A percentile compares a stretch with the other conserved stretches of the same genome.
Conservation (phyloP, 208 protist genomes). For the Leishmania tropica region DNA sequence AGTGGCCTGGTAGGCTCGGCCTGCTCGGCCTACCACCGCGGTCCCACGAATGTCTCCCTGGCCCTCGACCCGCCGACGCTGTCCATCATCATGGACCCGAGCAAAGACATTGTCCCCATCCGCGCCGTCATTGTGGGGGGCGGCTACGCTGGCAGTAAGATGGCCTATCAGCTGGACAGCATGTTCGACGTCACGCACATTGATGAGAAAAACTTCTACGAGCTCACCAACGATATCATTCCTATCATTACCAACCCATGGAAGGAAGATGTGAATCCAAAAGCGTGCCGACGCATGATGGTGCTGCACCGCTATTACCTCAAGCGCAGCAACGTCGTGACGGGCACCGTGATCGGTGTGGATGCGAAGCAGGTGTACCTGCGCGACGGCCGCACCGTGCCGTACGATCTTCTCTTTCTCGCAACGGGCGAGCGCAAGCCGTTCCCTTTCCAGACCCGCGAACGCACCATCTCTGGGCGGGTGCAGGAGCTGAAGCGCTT, state of each 20-base stretch:
- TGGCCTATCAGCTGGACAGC: constrained; percentile 86
- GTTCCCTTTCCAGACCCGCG: constrained; percentile 71
- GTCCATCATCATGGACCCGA: constrained; percentile 78
- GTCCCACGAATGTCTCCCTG: constrained; percentile 32
- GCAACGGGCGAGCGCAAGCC: constrained; percentile 78
- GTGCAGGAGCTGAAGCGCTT: constrained; percentile 80
- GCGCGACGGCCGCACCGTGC: constrained; percentile 60
- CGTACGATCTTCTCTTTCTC: constrained; percentile 86
- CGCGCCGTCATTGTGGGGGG: constrained; percentile 84
- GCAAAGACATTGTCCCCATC: constrained; percentile 73
- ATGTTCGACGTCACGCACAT: constrained; percentile 87
- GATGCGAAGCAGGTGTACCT: constrained; percentile 65
- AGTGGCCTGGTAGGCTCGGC: constrained; percentile 40
- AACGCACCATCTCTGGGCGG: constrained; percentile 75
- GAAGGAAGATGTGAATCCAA: constrained; percentile 57
- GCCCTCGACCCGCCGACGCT: constrained; percentile 66
- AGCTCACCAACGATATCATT: constrained; percentile 87
- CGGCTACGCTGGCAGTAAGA: constrained; percentile 73
- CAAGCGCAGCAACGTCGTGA: constrained; percentile 80
- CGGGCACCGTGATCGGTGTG: constrained; percentile 80
- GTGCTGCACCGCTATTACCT: constrained; percentile 89
- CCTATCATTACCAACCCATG: constrained; percentile 68
- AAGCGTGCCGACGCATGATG: constrained; percentile 77
- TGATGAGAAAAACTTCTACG: constrained; percentile 90
- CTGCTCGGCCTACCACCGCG: constrained; percentile 40